Conservation (phyloP, 1,284 basidiomycete genomes). For the Kalmanozyma brasiliensis region DNA sequence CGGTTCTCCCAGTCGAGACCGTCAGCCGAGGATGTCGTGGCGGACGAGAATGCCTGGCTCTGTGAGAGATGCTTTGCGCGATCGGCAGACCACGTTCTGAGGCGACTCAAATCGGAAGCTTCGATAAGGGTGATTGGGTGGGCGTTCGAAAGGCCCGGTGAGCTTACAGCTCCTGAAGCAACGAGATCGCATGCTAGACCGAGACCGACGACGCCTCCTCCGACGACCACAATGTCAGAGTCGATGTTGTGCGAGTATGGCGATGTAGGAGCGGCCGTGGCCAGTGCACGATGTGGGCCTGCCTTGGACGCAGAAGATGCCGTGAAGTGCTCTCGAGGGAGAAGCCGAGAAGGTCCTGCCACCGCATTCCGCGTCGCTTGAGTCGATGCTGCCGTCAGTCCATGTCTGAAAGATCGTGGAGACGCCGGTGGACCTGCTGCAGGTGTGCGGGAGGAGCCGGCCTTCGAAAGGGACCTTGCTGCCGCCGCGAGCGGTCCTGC, state of each 20-base stretch:
- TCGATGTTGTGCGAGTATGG: constrained; percentile 8
- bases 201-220: constrained; percentile 64
- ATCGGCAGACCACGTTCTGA: constrained; percentile 43
- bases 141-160: neutral
- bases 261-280: constrained; percentile 6
- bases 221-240: constrained; percentile 62
- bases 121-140: constrained; percentile 57
- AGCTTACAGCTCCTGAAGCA: constrained; percentile 20
- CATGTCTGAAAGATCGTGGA: neutral
- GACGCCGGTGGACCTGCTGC: neutral
- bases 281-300: constrained; percentile 11
- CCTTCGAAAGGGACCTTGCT: constrained; percentile 1
- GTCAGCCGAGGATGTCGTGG: constrained; percentile 30
- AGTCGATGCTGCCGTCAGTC: neutral
- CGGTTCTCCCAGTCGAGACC: constrained; percentile 63
- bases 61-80: constrained; percentile 20
- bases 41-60: constrained; percentile 1
- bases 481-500: constrained; percentile 5
- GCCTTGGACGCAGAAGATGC: too few species aligned
- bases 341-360: constrained; percentile 11
- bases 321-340: too few species aligned
- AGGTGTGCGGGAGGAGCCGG: neutral
- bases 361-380: neutral
- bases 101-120: constrained; percentile 48
- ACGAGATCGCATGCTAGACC: constrained; percentile 55